Conservation (phyloP, 257 asterid genomes). For the Henckelia pumila region DNA sequence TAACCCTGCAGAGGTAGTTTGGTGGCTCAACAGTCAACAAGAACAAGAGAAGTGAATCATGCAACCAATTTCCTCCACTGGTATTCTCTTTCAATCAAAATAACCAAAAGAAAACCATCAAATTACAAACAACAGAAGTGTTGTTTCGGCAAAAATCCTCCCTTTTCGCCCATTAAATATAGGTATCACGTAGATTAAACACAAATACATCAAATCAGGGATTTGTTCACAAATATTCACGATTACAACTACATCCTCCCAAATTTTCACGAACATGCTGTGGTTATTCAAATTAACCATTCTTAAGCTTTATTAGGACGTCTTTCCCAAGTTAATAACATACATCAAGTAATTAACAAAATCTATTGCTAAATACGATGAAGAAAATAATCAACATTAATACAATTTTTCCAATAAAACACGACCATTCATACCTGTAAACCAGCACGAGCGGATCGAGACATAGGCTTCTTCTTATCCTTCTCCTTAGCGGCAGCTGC, state of each 20-base stretch:
- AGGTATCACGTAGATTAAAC: neutral
- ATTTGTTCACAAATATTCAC: neutral
- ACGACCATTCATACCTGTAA: conserved; percentile 55
- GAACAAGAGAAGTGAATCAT: neutral
- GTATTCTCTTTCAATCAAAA: neutral
- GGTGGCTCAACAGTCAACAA: neutral
- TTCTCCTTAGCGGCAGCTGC: conserved; percentile 80
- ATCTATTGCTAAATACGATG: too few species aligned
- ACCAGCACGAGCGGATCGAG: conserved; percentile 93
- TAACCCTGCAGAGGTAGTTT: too few species aligned
- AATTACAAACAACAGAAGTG: neutral
- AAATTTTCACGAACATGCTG: too few species aligned
- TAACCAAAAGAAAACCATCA: neutral
- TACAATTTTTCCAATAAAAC: neutral
- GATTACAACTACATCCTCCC: neutral
- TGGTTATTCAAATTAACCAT: neutral
- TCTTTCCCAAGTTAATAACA: neutral
- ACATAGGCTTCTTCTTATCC: conserved; percentile 74
- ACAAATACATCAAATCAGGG: neutral
- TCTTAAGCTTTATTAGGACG: neutral
- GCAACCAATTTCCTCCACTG: neutral
- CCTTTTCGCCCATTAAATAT: neutral
- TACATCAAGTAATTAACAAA: too few species aligned
- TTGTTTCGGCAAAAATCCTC: neutral
- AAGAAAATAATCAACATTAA: too few species aligned